Percentiles rank a stretch among this genome's conserved stretches.
Evolutionary conservation across 192 early-diverging fungal genomes (phyloP).

Genomic region (Coemansia sp.): DNA sequence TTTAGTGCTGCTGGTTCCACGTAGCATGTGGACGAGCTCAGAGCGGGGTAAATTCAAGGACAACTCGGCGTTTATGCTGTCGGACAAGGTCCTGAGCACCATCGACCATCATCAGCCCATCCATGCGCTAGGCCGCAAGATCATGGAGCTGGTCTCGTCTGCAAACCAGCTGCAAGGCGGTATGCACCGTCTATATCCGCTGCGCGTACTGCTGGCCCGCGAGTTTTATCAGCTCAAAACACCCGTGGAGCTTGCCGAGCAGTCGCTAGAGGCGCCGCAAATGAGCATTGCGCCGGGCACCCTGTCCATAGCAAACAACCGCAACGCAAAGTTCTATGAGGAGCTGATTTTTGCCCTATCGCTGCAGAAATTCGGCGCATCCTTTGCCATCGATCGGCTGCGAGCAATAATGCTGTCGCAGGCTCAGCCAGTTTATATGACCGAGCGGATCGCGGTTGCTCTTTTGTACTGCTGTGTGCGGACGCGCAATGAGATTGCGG

Average conservation of each 20-base stretch:
- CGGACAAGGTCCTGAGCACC: conserved; percentile 23
- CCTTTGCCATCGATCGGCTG: conserved; percentile 8
- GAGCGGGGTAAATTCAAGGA: conserved; percentile 22
- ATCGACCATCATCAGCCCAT: not conserved
- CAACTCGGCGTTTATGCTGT: conserved; percentile 30
- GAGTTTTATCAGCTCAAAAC: too few species aligned
- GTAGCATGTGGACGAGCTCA: conserved; percentile 11
- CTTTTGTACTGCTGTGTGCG: conserved; percentile 38
- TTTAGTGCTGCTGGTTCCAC: conserved; percentile 21
- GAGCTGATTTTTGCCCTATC: conserved; percentile 19
- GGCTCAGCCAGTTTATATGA: not conserved
- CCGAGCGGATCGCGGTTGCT: conserved; percentile 14
- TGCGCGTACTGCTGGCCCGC: conserved; percentile 19
- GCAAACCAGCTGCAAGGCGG: not conserved
- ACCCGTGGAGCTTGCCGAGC: not conserved
- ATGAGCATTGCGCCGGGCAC: conserved; percentile 13
- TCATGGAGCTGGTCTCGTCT: not conserved
- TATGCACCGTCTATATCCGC: conserved; percentile 22
- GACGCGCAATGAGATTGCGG: conserved; percentile 17
- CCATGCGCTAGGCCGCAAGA: too few species aligned
- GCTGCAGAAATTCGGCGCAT: conserved; percentile 11
- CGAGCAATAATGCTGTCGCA: conserved; percentile 14
- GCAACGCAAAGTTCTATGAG: conserved; percentile 15
- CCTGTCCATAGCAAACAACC: conserved; percentile 22
- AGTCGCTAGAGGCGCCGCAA: conserved; percentile 4